Base-by-base conservation (phyloP, 2,329 filamentous ascomycete species). In the Triangularia verruculosa region DNA sequence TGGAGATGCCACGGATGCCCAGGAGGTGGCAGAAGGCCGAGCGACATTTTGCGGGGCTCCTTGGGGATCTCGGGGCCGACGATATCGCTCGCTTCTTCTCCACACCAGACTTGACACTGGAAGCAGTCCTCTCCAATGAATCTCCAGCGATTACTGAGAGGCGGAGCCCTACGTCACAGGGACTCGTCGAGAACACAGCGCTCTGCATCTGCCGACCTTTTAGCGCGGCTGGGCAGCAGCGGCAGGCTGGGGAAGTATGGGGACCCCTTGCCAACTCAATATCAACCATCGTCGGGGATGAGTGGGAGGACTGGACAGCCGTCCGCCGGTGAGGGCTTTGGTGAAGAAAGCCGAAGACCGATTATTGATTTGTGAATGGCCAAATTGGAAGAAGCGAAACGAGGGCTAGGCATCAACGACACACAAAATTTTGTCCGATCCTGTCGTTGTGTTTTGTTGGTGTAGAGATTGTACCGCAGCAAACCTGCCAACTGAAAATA, bases 81-180 rank as follows among this genome's bases (percentile, higher is more conserved):
- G 24, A n/a, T 17, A 47, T 20, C 39, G 39, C n/a, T 17, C 39
- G 9, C 39, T 27, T 28, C 15, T 12, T 54, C 51, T 54, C 39
- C 39, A 47, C 13, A 47, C 39, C 39, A 13, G 39, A n/a, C 6
- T 15, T n/a, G 17, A 15, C 39, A 7, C 17, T 47, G 12, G 13
- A 28, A 28, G 5, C 15, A 47, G 17, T 4, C 39, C 15, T 25
- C 51, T 54, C 51, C 56, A 58, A 58, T 58, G 30, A 24, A 24
- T 17, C 32, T n/a, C 30, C 2, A 15, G 32, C 32, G 30, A 58
- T 58, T 58, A 58, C 54, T 34, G 54, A 56, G 28, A 15, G 27
- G 22, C n/a, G n/a, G n/a, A 22, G 9, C 55, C 13, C 25, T 58
- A 58, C 56, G 56, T 58, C 56, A 58, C 34, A 25, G 24, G 51